Evolutionary conservation across 1,139 yeast genomes (phyloP), one percentile per base, ranked within the genome.

Genomic region (Blastobotrys illinoisensis): DNA sequence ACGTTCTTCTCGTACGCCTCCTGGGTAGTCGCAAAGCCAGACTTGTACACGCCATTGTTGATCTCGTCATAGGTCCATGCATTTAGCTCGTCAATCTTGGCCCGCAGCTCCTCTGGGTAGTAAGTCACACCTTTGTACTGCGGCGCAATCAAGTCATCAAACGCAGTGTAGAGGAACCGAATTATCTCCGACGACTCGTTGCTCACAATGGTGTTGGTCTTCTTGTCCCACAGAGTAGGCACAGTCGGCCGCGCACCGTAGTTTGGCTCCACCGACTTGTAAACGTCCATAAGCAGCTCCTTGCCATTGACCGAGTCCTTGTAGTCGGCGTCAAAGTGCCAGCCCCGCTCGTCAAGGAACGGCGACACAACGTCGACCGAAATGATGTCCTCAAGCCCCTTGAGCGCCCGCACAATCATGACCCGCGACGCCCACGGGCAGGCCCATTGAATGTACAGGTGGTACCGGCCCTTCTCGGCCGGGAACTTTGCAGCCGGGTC

Each of bases 341-440:
- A 91, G 2, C 98, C 97, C 59, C 85, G 76, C 49, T 68, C 45
- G 64, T 85, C 40, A 85, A 90, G 78, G 64, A 82, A 84, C 91
- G 96, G 90, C 68, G 88, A 95, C 16, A 90, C 97, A 51, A 88
- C 87, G 11, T 91, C 82, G 28, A 87, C 79, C 24, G 63, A 60
- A 55, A 75, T 75, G 43, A 79, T 66, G 19, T 79, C 77, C 7
- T 80, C 73, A 60, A 93, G 76, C 1, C 97, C 97, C 73, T 90
- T 90, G 61, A 91, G 76, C n/a, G 78, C 72, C 53, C 97, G 75
- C 6, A 86, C 78, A 56, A 90, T 85, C 61, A 91, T 75, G 0
- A 95, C 82, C 59, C 98, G 80, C 67, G 89, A 96, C 1, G 98
- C 98, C 89, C 97, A 91, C 3, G 98, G 98, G 72, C 98, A 91